Conservation (phyloP, 2,329 filamentous ascomycete genomes). For the Fusarium nodosum region DNA sequence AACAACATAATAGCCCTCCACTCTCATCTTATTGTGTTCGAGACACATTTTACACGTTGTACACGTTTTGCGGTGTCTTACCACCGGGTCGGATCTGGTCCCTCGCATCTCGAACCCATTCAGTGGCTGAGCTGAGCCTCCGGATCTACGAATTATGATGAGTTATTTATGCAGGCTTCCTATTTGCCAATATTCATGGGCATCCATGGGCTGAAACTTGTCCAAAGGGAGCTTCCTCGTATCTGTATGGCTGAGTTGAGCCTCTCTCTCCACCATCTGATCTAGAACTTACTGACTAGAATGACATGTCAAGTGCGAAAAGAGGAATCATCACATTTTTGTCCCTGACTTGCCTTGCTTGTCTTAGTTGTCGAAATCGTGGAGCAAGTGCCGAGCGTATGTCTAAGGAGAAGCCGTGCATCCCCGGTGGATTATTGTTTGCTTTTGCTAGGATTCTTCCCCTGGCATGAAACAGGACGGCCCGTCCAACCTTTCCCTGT, state of each 20-base stretch:
- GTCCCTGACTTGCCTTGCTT: slow-evolving; percentile 20
- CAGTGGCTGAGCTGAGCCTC: slow-evolving; percentile 24
- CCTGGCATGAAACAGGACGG: slow-evolving; percentile 42
- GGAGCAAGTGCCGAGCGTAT: slow-evolving; percentile 25
- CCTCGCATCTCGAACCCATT: slow-evolving; percentile 24
- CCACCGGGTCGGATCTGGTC: slow-evolving; percentile 12
- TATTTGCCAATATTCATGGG: slow-evolving; percentile 6
- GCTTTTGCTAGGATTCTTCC: slow-evolving; percentile 22
- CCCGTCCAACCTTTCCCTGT: slow-evolving; percentile 32
- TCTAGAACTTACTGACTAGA: background rate
- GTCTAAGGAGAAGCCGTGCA: slow-evolving; percentile 24
- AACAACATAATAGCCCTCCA: background rate
- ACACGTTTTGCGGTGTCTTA: slow-evolving; percentile 32
- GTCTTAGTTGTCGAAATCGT: slow-evolving; percentile 31
- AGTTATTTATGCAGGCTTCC: slow-evolving; percentile 21
- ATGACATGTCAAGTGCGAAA: slow-evolving; percentile 33
- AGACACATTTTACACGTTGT: slow-evolving; percentile 25
- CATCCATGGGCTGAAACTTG: slow-evolving; percentile 8
- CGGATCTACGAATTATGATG: background rate
- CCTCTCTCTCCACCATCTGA: slow-evolving; percentile 14
- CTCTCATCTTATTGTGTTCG: slow-evolving; percentile 14
- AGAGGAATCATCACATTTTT: slow-evolving; percentile 31
- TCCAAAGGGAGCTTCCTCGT: background rate
- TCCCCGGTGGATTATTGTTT: slow-evolving; percentile 20
- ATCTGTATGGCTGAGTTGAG: slow-evolving; percentile 14